phyloP scores from a whole-genome alignment of 495 filamentous ascomycete genomes.

The Aspergillus indologenus region DNA sequence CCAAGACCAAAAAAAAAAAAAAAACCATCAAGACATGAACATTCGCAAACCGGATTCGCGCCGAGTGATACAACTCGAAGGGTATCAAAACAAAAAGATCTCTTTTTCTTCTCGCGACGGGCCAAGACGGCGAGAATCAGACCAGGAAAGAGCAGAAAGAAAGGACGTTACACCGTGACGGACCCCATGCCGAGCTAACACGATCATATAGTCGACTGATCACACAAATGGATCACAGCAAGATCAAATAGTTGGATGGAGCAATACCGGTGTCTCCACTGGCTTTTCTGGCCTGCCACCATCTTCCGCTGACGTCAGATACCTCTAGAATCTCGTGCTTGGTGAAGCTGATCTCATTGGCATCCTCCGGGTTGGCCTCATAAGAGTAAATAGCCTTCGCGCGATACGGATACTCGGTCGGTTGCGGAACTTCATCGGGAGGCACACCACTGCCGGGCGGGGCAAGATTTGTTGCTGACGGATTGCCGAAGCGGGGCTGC shows the following conservation, averaged over 20 bases:
- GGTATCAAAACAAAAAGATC: slow-evolving; percentile 44
- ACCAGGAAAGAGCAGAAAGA: slow-evolving; percentile 23
- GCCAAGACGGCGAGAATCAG: slow-evolving; percentile 26
- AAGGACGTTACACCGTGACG: slow-evolving; percentile 23
- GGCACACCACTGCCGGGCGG: slow-evolving; percentile 29
- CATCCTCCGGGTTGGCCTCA: slow-evolving; percentile 96
- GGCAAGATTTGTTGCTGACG: slow-evolving; percentile 29
- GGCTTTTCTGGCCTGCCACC: slow-evolving; percentile 98
- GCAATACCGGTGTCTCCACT: slow-evolving; percentile 96
- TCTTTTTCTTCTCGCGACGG: slow-evolving; percentile 28
- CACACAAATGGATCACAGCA: slow-evolving; percentile 61
- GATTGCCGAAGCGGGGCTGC: slow-evolving; percentile 53
- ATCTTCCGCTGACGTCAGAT: slow-evolving; percentile 92
- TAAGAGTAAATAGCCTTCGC: slow-evolving; percentile 99
- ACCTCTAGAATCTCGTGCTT: slow-evolving; percentile 98
- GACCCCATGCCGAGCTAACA: slow-evolving; percentile 6
- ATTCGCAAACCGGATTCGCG: slow-evolving; percentile 36
- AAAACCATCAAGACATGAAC: slow-evolving; percentile 47
- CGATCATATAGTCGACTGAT: background rate
- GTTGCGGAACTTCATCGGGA: slow-evolving; percentile 65
- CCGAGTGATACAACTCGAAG: slow-evolving; percentile 44
- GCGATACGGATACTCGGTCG: slow-evolving; percentile 93
- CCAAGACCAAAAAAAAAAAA: no score
- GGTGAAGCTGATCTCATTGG: slow-evolving; percentile 94
- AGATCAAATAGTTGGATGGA: slow-evolving; percentile 95